Percentiles rank a stretch among this genome's conserved stretches.
phyloP scores from a whole-genome alignment of 495 filamentous ascomycete species.

The Stereocaulon alpinum region DNA sequence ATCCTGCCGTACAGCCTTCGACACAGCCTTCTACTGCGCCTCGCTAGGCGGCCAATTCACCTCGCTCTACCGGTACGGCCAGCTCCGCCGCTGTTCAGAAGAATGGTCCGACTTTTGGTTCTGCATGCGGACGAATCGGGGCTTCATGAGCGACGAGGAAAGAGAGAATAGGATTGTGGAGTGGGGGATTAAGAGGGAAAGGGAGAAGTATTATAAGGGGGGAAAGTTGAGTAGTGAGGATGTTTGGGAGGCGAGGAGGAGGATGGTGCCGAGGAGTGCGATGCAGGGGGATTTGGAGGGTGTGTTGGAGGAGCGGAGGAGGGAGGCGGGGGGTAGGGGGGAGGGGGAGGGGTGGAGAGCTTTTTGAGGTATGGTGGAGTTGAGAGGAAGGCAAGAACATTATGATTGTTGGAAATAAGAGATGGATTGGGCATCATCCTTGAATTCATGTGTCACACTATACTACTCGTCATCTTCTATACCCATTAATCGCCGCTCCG shows the following conservation, averaged over 20 bases:
- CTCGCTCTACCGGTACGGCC: slow-evolving; percentile 77
- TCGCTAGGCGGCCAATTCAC: slow-evolving; percentile 82
- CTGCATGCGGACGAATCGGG: slow-evolving; percentile 72
- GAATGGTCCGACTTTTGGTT: slow-evolving; percentile 89
- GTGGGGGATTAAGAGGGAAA: slow-evolving; percentile 60
- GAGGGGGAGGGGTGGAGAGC: not conserved
- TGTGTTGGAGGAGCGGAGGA: not conserved
- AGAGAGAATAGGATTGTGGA: slow-evolving; percentile 51
- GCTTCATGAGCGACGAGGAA: slow-evolving; percentile 34
- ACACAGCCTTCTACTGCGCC: slow-evolving; percentile 91
- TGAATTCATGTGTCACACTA: not conserved
- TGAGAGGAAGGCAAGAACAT: not conserved
- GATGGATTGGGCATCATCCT: not conserved
- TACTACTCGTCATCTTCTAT: slow-evolving; percentile 19
- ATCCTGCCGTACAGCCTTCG: slow-evolving; percentile 85
- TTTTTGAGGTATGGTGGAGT: not conserved
- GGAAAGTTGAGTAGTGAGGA: slow-evolving; percentile 76
- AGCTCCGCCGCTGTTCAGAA: slow-evolving; percentile 59
- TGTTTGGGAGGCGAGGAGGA: slow-evolving; percentile 67
- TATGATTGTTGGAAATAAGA: too few species aligned
- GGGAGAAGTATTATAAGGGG: slow-evolving; percentile 56
- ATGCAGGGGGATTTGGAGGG: slow-evolving; percentile 26
- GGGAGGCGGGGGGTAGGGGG: not conserved
- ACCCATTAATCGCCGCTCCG: slow-evolving; percentile 51
- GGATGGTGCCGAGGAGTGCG: slow-evolving; percentile 41